phyloP scores from a whole-genome alignment of 352 stramenopile genomes.

The Phytophthora crassamura region DNA sequence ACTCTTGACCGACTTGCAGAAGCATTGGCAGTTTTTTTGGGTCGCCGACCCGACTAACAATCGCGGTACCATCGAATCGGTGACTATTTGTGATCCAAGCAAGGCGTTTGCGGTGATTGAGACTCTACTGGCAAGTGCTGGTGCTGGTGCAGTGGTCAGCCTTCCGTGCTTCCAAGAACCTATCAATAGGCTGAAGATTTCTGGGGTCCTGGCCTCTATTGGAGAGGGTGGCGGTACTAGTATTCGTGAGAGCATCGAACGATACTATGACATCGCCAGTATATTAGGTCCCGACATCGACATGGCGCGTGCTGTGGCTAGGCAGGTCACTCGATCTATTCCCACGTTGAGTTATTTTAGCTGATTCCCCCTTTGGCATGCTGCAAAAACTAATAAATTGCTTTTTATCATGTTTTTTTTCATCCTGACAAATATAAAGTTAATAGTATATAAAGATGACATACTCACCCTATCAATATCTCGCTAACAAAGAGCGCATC shows the following conservation, averaged over 20 bases:
- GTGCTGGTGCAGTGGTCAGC: conserved; percentile 25
- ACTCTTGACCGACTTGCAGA: conserved; percentile 37
- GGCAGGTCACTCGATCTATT: conserved; percentile 27
- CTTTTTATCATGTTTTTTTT: conserved; percentile 11
- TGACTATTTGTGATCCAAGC: conserved; percentile 24
- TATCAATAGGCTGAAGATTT: conserved; percentile 35
- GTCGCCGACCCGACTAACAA: conserved; percentile 13
- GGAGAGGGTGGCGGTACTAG: conserved; percentile 22
- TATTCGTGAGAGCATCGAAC: too few species aligned
- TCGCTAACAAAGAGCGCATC: too few species aligned
- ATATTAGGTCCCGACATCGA: conserved; percentile 41
- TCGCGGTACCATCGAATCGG: conserved; percentile 13
- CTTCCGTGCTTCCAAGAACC: conserved; percentile 37
- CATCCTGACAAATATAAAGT: too few species aligned
- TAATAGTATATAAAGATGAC: conserved; percentile 6
- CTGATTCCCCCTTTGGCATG: conserved; percentile 3
- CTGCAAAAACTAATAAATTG: conserved; percentile 3
- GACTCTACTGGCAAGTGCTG: conserved; percentile 23
- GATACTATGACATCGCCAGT: conserved; percentile 44
- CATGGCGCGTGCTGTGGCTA: conserved; percentile 33
- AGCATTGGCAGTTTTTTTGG: conserved; percentile 36
- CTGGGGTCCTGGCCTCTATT: conserved; percentile 21
- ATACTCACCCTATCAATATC: conserved; percentile 5
- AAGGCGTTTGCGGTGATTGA: too few species aligned
- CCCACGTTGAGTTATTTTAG: conserved; percentile 19